A percentile compares a stretch with the other conserved stretches of the same genome.
Evolutionary conservation across 371 early-diverging fungal species (phyloP).

Genomic region (Mucor saturninus): DNA sequence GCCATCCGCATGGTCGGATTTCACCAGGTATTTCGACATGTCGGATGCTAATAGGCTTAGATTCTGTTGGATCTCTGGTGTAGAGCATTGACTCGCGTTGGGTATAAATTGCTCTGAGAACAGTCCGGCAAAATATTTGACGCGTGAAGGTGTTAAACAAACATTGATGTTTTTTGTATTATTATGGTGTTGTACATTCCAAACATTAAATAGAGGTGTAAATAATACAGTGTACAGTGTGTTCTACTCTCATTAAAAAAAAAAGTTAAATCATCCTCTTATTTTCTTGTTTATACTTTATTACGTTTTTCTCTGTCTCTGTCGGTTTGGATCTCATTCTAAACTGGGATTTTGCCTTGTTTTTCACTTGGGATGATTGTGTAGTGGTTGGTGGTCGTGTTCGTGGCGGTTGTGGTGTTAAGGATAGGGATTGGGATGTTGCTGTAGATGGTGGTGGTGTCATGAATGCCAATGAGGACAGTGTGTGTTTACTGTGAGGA

Average conservation of each 20-base stretch:
- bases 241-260: background rate
- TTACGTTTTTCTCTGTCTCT: background rate
- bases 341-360: background rate
- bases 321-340: background rate
- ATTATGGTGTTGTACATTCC: background rate
- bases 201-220: background rate
- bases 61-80: background rate
- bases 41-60: slow-evolving; percentile 2
- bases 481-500: too few relatives aligned
- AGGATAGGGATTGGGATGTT: too few relatives aligned
- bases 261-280: background rate
- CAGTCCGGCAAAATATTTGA: background rate
- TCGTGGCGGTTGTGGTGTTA: too few relatives aligned
- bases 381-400: too few relatives aligned
- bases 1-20: background rate
- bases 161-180: background rate
- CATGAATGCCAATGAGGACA: too few relatives aligned
- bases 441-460: too few relatives aligned
- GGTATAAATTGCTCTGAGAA: slow-evolving; percentile 4
- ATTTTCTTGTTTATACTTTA: background rate
- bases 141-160: background rate
- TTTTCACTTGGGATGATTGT: too few relatives aligned
- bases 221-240: background rate
- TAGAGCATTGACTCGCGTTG: background rate
- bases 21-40: background rate